These are phyloP conservation scores for Lactarius deliciosus DNA, from an alignment of 768 basidiomycete species.

Conservation along the genomic window DNA sequence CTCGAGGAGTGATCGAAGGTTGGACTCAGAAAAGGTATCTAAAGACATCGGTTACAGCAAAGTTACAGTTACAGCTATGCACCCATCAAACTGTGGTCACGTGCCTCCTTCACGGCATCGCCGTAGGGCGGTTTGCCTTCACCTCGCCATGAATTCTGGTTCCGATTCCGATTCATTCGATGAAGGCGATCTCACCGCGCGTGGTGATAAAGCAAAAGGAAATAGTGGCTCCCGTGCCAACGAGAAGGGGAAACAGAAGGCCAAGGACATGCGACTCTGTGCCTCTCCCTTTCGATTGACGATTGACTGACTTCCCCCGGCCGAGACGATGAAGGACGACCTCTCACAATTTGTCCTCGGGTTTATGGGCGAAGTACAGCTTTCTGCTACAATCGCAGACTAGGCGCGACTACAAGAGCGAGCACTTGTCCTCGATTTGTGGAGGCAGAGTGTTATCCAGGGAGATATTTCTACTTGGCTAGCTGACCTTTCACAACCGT, in stretches of 20 bases:
- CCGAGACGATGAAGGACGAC: constrained; percentile 68
- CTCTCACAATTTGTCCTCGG: constrained; percentile 64
- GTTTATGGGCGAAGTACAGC: constrained; percentile 64
- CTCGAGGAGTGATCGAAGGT: no score
- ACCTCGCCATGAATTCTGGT: constrained; percentile 12
- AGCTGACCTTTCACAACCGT: constrained; percentile 21
- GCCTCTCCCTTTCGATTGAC: no score
- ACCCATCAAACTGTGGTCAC: no score
- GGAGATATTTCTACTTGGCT: constrained; percentile 34
- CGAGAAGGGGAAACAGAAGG: constrained; percentile 26
- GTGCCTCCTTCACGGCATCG: no score
- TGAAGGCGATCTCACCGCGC: constrained; percentile 20
- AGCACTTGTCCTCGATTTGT: constrained; percentile 51
- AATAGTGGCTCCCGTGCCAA: constrained; percentile 8
- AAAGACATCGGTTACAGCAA: no score
- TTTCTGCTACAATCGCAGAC: constrained; percentile 47
- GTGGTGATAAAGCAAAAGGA: constrained; percentile 21
- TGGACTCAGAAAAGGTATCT: no score
- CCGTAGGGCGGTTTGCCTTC: neutral
- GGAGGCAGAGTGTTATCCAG: constrained; percentile 41
- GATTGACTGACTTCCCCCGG: neutral
- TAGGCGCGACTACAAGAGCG: constrained; percentile 59
- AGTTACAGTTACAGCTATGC: no score
- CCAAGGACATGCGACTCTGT: constrained; percentile 27
- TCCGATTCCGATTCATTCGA: constrained; percentile 27